These are phyloP conservation scores for Phylloboletellus chloephorus DNA, from an alignment of 1,284 basidiomycete genomes.

Conservation along the genomic window DNA sequence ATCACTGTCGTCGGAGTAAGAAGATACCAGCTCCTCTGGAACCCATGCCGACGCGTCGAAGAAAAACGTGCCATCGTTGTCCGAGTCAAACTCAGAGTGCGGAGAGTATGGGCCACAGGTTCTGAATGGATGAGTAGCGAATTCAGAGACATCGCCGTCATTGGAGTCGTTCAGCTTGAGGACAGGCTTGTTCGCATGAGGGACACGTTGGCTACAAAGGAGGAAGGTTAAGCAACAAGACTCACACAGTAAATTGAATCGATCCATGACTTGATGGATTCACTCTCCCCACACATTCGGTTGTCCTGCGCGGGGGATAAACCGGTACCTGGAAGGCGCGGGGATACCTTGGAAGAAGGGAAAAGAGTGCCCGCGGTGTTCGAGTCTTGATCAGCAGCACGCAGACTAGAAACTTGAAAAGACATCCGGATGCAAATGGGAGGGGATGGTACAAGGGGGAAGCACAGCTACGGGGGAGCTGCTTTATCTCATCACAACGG, in stretches of 20 bases:
- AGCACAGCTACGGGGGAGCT: slow-evolving; percentile 27
- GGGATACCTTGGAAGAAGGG: slow-evolving; percentile 10
- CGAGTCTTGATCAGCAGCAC: slow-evolving; percentile 29
- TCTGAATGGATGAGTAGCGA: slow-evolving; percentile 21
- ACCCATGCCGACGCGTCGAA: slow-evolving; percentile 21
- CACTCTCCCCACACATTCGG: slow-evolving; percentile 22
- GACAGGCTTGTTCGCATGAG: slow-evolving; percentile 14
- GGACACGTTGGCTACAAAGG: slow-evolving; percentile 3
- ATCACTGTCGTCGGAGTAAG: slow-evolving; percentile 19
- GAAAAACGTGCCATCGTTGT: slow-evolving; percentile 13
- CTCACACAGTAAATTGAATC: slow-evolving; percentile 23
- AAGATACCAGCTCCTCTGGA: slow-evolving; percentile 12
- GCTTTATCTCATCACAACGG: slow-evolving; percentile 1
- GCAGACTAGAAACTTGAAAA: slow-evolving; percentile 15
- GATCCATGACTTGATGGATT: slow-evolving; percentile 27
- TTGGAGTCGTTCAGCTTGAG: slow-evolving; percentile 5
- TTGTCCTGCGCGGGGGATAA: slow-evolving; percentile 11
- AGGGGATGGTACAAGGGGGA: slow-evolving; percentile 14
- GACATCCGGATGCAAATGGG: slow-evolving; percentile 18
- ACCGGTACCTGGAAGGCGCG: slow-evolving; percentile 1
- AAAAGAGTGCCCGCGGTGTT: slow-evolving; percentile 11
- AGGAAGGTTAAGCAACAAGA: not conserved
- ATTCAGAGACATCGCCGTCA: slow-evolving; percentile 9
- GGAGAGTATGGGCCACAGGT: slow-evolving; percentile 14
- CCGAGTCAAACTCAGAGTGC: slow-evolving; percentile 19